Percentiles rank a stretch among this genome's conserved stretches.
These are phyloP conservation scores for Asterella californica DNA, from an alignment of 225 moss, liverwort and hornwort genomes.

Conservation along the genomic window DNA sequence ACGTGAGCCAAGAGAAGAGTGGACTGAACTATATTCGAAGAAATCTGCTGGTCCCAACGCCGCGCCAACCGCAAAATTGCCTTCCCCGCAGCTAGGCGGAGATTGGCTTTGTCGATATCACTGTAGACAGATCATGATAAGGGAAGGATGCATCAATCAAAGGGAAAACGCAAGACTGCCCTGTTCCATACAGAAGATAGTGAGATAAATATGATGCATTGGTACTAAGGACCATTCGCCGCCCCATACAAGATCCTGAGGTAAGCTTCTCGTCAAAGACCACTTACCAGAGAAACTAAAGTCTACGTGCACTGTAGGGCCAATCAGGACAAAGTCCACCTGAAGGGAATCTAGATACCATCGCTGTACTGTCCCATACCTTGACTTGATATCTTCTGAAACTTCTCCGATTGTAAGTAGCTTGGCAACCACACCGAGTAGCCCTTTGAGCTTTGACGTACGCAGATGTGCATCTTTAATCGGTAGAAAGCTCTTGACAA, in stretches of 20 bases:
- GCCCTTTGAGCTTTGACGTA: slow-evolving; percentile 63
- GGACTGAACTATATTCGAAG: slow-evolving; percentile 65
- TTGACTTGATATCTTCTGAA: slow-evolving; percentile 84
- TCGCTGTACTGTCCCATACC: slow-evolving; percentile 36
- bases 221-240: neutral
- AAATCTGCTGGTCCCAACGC: slow-evolving; percentile 91
- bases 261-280: neutral
- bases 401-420: slow-evolving; percentile 84
- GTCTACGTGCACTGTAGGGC: neutral
- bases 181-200: neutral
- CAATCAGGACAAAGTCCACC: neutral
- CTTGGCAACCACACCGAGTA: slow-evolving; percentile 71
- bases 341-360: too few species aligned
- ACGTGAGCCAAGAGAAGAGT: slow-evolving; percentile 71
- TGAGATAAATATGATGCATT: neutral
- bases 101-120: slow-evolving; percentile 81
- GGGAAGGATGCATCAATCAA: neutral
- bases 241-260: neutral
- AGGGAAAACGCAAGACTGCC: neutral
- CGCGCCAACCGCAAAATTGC: slow-evolving; percentile 79
- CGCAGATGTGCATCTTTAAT: slow-evolving; percentile 84
- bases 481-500: slow-evolving; percentile 93
- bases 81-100: slow-evolving; percentile 93
- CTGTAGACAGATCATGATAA: slow-evolving; percentile 39
- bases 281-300: neutral